phyloP scores from a whole-genome alignment of 495 filamentous ascomycete genomes.

The Aspergillus asperescens region DNA sequence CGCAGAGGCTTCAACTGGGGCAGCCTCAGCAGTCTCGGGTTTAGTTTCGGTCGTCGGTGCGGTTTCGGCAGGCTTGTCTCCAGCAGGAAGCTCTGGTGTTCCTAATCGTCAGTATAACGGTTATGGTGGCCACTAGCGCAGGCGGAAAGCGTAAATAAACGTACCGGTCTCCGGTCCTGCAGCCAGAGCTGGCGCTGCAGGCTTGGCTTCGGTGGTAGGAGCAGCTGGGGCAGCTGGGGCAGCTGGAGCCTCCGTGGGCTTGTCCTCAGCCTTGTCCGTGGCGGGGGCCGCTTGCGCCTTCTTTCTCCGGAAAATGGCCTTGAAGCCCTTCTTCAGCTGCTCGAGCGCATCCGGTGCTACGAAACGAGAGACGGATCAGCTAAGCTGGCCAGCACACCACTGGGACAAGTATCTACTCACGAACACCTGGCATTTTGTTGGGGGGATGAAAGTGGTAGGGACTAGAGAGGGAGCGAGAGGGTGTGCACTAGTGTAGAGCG shows the following conservation, averaged over 20 bases:
- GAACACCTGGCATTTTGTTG: constrained; percentile 26
- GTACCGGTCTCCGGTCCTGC: constrained; percentile 15
- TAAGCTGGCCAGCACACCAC: neutral
- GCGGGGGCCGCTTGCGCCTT: constrained; percentile 14
- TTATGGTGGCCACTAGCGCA: neutral
- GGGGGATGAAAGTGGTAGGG: neutral
- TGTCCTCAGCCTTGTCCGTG: constrained; percentile 5
- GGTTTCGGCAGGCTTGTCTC: constrained; percentile 18
- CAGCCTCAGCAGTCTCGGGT: constrained; percentile 2
- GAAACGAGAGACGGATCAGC: constrained; percentile 9
- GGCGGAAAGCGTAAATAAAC: neutral
- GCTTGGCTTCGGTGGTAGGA: constrained; percentile 14
- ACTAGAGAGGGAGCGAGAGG: neutral
- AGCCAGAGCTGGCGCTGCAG: constrained; percentile 15
- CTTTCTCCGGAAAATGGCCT: constrained; percentile 26
- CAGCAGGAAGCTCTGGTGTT: constrained; percentile 7
- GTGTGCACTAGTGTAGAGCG: neutral
- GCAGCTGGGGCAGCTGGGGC: constrained; percentile 7
- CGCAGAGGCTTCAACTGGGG: constrained; percentile 1
- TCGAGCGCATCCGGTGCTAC: constrained; percentile 20
- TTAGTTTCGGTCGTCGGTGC: constrained; percentile 2
- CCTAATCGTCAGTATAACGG: neutral
- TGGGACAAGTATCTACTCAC: constrained; percentile 17
- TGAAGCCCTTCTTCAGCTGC: constrained; percentile 29
- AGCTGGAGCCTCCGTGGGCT: constrained; percentile 11